phyloP scores from a whole-genome alignment of 2,329 filamentous ascomycete genomes.

The Lachnellula occidentalis region DNA sequence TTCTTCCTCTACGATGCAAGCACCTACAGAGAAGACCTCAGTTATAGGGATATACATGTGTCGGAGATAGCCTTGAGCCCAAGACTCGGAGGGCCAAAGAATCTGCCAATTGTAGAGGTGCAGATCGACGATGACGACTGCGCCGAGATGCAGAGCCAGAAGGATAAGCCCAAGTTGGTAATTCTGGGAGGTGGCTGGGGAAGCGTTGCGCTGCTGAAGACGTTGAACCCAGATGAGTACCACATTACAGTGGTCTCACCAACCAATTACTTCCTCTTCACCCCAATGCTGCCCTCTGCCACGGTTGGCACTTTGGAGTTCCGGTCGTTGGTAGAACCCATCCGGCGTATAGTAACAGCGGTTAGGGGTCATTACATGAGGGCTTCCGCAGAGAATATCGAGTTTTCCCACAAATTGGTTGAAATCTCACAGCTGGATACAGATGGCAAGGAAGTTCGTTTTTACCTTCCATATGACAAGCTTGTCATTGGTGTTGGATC shows the following conservation, averaged over 20 bases:
- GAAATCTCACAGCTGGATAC: constrained; percentile 73
- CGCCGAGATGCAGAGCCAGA: constrained; percentile 61
- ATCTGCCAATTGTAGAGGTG: constrained; percentile 83
- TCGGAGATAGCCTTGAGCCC: constrained; percentile 78
- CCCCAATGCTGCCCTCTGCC: constrained; percentile 93
- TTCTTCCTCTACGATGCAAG: constrained; percentile 94
- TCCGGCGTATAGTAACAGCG: constrained; percentile 73
- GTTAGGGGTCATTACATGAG: constrained; percentile 87
- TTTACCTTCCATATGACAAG: constrained; percentile 98
- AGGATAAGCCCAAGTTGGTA: constrained; percentile 87
- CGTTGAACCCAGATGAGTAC: constrained; percentile 83
- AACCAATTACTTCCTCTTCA: constrained; percentile 96
- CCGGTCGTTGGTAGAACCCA: constrained; percentile 85
- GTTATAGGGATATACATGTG: constrained; percentile 70
- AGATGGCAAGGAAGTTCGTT: constrained; percentile 67
- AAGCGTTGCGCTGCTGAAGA: constrained; percentile 85
- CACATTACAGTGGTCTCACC: constrained; percentile 94
- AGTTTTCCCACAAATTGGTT: constrained; percentile 85
- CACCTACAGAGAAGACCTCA: constrained; percentile 73
- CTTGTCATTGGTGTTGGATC: constrained; percentile 89
- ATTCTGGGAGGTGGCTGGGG: constrained; percentile 95
- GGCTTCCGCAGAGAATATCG: constrained; percentile 79
- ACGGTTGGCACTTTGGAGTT: constrained; percentile 93
- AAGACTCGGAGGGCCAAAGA: constrained; percentile 82
- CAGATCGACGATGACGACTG: constrained; percentile 85